Evolutionary conservation across 1,139 yeast species (phyloP), one percentile per base, ranked within the genome.

Genomic region (Magnusiomyces tetraspermus): DNA sequence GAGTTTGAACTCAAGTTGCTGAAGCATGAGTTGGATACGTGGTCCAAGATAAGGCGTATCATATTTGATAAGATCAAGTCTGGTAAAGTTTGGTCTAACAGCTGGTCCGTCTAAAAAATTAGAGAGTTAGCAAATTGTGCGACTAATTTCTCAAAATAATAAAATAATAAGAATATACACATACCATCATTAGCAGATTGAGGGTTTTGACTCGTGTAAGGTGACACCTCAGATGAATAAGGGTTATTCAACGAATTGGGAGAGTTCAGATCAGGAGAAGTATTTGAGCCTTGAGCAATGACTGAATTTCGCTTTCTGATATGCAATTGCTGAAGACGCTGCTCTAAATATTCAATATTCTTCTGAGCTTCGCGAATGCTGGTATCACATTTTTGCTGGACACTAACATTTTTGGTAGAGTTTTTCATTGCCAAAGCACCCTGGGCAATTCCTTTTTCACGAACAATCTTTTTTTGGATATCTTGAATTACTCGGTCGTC

Each of bases 1-100:
- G 51, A 90, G 75, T 68, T 92, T 92, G 69, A 90, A 89, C 65
- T 89, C 96, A 53, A 92, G 75, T 67, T 89, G 95, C 69, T 89
- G 97, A 54, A 92, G 76, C 97, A 92, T 90, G 62, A 86, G 83
- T 68, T 88, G 96, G 63, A 92, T 92, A 59, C 94, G 80, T 62
- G 92, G 96, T n/a, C 97, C 96, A 61, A 92, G 73, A 1, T 95
- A 86, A 0, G 97, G 96, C 61, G 96, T 87, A 62, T 92, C 97
- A 65, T 88, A 89, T 62, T 89, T 89, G 66, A 88, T 78, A 57
- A 92, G 73, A 67, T 92, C 98, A 61, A 90, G 60, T 33, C 73
- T 63, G 45, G 71, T 64, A 58, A 60, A 63, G 56, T 67, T 67
- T 17, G 62, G 62, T 40, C 66, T 50, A n/a, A 38, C 30, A 8